phyloP scores from a whole-genome alignment of 345 rosid genomes.

The Corymbia maculata region DNA sequence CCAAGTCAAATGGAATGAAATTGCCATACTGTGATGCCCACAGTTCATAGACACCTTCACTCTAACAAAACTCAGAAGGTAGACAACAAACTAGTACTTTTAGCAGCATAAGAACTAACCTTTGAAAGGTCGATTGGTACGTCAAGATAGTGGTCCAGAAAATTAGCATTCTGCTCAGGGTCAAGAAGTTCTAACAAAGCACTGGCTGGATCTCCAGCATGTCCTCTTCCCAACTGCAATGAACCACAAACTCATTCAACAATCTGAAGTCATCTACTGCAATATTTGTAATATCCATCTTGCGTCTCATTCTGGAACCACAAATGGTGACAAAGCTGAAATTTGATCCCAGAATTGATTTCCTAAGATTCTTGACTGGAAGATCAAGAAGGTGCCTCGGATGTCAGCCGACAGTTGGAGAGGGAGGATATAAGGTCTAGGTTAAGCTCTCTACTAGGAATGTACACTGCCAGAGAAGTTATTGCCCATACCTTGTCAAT shows the following conservation, averaged over 20 bases:
- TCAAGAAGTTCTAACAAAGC: constrained; percentile 98
- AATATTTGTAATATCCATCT: neutral
- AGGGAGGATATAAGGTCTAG: neutral
- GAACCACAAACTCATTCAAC: neutral
- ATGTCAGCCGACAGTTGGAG: neutral
- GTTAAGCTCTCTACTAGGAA: neutral
- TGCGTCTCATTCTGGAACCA: neutral
- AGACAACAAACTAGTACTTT: neutral
- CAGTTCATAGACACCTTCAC: neutral
- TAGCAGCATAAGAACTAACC: constrained; percentile 27
- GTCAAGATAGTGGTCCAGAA: constrained; percentile 97
- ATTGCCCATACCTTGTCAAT: constrained; percentile 75
- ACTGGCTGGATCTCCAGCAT: constrained; percentile 98
- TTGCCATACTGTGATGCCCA: neutral
- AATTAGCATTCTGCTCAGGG: constrained; percentile 99
- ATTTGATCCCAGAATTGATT: neutral
- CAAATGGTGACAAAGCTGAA: neutral
- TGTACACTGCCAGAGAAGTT: neutral
- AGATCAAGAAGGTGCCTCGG: neutral
- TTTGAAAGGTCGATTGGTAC: constrained; percentile 93
- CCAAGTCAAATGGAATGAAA: neutral
- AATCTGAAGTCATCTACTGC: neutral
- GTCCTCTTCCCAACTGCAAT: constrained; percentile 91
- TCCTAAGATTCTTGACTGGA: neutral
- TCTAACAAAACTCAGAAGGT: neutral